Evolutionary conservation across 169 alveolate species (phyloP).

Genomic region (Cardiosporidium cionae): DNA sequence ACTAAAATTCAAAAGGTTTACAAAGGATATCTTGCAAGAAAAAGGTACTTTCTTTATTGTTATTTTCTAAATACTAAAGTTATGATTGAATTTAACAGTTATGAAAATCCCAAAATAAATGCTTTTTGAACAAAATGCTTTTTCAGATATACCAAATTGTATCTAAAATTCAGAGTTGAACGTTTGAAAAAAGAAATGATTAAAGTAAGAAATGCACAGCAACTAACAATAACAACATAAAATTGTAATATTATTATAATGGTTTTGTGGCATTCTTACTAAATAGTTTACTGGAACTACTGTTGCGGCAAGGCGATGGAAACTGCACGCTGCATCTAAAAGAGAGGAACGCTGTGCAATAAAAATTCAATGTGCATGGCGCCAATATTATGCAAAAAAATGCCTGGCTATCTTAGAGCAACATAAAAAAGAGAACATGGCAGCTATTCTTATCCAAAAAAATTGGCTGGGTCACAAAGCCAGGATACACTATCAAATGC

Average conservation of each 20-base stretch:
- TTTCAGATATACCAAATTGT: neutral
- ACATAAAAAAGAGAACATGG: neutral
- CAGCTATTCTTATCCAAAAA: neutral
- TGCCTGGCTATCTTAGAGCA: neutral
- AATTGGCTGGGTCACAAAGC: neutral
- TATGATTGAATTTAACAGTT: neutral
- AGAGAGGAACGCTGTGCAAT: neutral
- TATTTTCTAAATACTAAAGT: neutral
- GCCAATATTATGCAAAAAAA: neutral
- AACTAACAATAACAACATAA: neutral
- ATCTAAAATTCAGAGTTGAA: neutral
- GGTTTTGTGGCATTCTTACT: neutral
- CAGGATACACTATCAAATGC: neutral
- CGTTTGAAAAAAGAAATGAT: neutral
- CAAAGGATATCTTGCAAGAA: constrained; percentile 37
- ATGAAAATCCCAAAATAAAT: neutral
- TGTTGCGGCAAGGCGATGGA: neutral
- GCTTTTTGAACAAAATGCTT: neutral
- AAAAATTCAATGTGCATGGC: neutral
- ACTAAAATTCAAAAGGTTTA: constrained; percentile 29
- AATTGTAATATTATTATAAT: neutral
- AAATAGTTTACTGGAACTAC: neutral
- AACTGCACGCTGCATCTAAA: neutral
- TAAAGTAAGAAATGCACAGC: neutral
- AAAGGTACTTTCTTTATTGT: neutral